Base-by-base conservation (phyloP, 1,284 basidiomycete species). In the Phaffia rhodozyma region DNA sequence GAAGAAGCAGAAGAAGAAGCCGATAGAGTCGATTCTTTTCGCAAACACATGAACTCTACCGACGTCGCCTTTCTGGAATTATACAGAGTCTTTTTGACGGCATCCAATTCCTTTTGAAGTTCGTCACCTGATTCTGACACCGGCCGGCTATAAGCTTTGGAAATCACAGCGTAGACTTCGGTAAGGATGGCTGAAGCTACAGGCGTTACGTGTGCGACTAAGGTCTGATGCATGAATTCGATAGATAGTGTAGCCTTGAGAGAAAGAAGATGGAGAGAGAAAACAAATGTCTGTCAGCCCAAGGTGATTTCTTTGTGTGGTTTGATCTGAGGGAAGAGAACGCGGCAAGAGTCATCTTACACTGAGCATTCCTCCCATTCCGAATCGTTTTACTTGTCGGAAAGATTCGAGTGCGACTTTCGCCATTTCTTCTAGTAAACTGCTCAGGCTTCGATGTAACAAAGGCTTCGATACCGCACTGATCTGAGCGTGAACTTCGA, bases 321-420 rank as follows among this genome's bases (percentile, higher is more conserved):
- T 43, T 51, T 34, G 61, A 48, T 58, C 51, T 61, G 63, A 55
- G 23, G 30, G 32, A 60, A 47, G 59, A 48, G 60, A 27, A 47
- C 66, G 29, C 61, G 30, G 29, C 32, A 29, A 34, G 43, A 38
- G 50, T 52, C n/a, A 13, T 81, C 86, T 68, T 73, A 92, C 91
- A 66, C 89, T 84, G 43, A 99, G 81, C 96, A 98, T 98, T 16
- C 96, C 96, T 55, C 96, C 96, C 84, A 96, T 96, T 21, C 94
- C 92, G 72, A 97, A 97, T 50, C 85, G 81, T 68, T 84, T 84
- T 38, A 98, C 85, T 73, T 89, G 84, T 67, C 82, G 82, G 82
- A 98, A 96, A 72, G 85, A 87, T 7, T 81, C 81, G 61, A 97
- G 77, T 0, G 91, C 87, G 68, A 91, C 87, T 7, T 84, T 80